phyloP scores from a whole-genome alignment of 192 early-diverging fungal species.

The Phycomyces nitens region DNA sequence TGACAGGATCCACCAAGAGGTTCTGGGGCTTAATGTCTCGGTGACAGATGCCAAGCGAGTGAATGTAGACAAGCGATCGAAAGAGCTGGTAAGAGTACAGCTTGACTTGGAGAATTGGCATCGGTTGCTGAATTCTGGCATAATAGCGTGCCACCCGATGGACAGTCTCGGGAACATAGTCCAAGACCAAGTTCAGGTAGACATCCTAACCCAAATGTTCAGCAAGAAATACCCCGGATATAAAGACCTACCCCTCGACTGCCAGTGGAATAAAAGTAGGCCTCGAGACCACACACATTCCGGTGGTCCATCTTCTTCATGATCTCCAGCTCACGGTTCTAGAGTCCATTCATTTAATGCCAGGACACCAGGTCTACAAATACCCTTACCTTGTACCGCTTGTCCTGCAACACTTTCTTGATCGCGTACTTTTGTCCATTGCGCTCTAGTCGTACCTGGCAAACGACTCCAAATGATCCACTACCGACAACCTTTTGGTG shows the following conservation, averaged over 20 bases:
- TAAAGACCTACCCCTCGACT: slow-evolving; percentile 91
- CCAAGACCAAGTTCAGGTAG: slow-evolving; percentile 92
- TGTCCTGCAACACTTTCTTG: slow-evolving; percentile 98
- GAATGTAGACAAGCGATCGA: slow-evolving; percentile 94
- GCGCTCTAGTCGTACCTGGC: slow-evolving; percentile 84
- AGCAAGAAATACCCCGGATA: no score
- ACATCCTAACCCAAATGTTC: slow-evolving; percentile 77
- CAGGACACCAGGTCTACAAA: not conserved
- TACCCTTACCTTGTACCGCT: slow-evolving; percentile 96
- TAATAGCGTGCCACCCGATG: slow-evolving; percentile 90
- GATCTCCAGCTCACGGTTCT: slow-evolving; percentile 92
- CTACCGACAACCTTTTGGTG: slow-evolving; percentile 94
- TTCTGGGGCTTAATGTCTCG: slow-evolving; percentile 99
- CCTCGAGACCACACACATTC: slow-evolving; percentile 87
- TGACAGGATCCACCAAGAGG: slow-evolving; percentile 83
- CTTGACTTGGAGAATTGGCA: slow-evolving; percentile 95
- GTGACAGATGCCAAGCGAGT: slow-evolving; percentile 96
- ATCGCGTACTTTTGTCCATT: slow-evolving; percentile 86
- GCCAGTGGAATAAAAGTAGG: slow-evolving; percentile 75
- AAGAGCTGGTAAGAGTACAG: slow-evolving; percentile 99
- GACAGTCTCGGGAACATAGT: slow-evolving; percentile 96
- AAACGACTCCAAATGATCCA: slow-evolving; percentile 98
- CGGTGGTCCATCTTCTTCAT: slow-evolving; percentile 91
- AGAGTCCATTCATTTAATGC: not conserved
- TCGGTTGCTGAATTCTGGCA: slow-evolving; percentile 86